Percentiles rank a stretch among this genome's conserved stretches.
phyloP scores from a whole-genome alignment of 2,329 filamentous ascomycete species.

The Stromatinia cepivora region DNA sequence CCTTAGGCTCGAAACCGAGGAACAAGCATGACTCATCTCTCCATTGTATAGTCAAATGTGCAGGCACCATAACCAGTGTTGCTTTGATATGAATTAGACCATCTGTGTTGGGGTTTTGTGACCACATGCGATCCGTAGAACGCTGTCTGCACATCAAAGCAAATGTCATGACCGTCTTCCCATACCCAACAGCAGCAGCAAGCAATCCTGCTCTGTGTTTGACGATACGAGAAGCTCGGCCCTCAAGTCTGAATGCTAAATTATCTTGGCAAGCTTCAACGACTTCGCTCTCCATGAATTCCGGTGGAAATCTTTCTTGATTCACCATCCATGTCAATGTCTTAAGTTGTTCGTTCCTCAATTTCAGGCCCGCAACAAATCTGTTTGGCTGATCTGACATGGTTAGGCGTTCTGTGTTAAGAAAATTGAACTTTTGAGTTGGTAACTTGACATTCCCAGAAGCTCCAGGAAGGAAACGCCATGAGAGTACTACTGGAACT shows the following conservation, averaged over 20 bases:
- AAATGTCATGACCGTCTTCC: conserved; percentile 60
- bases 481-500: conserved; percentile 40
- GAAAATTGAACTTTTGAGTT: conserved; percentile 16
- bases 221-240: conserved; percentile 46
- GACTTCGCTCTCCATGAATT: conserved; percentile 54
- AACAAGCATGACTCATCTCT: conserved; percentile 48
- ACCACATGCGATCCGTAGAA: neutral
- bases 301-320: conserved; percentile 53
- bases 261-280: conserved; percentile 54
- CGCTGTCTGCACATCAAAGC: conserved; percentile 12
- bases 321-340: conserved; percentile 60
- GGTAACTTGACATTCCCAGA: conserved; percentile 38
- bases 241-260: conserved; percentile 59
- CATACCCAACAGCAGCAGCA: conserved; percentile 65
- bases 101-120: neutral
- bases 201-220: conserved; percentile 58
- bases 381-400: conserved; percentile 40
- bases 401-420: conserved; percentile 10
- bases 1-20: neutral
- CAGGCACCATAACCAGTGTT: conserved; percentile 60
- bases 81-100: conserved; percentile 48
- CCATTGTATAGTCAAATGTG: conserved; percentile 60
- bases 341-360: conserved; percentile 54
- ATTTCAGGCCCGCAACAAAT: conserved; percentile 31
- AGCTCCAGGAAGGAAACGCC: conserved; percentile 52